Conservation (phyloP, 2,329 filamentous ascomycete genomes). For the Colletotrichum gloeosporioides region DNA sequence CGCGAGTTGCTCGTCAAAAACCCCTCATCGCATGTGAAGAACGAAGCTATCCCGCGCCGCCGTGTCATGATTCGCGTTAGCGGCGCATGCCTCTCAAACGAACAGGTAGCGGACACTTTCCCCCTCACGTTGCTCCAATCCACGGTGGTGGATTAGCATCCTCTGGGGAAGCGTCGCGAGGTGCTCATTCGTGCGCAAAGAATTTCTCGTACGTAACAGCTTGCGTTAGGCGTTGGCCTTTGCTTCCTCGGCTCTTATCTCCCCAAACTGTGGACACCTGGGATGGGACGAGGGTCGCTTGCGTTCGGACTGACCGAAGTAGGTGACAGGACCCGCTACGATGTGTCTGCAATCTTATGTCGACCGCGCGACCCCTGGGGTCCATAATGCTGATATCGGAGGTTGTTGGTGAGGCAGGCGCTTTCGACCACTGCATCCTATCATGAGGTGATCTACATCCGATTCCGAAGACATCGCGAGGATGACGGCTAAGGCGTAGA, state of each 20-base stretch:
- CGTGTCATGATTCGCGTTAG: neutral
- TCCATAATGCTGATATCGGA: neutral
- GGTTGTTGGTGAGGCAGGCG: neutral
- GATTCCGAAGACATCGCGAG: neutral
- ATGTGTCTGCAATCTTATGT: neutral
- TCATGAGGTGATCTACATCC: conserved; percentile 9
- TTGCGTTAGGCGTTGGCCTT: conserved; percentile 15
- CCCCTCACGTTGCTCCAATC: neutral
- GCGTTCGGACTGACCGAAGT: conserved; percentile 12
- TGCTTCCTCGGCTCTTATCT: conserved; percentile 21
- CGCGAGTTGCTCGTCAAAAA: neutral
- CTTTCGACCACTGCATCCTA: neutral
- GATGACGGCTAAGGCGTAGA: neutral
- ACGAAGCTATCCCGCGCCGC: neutral
- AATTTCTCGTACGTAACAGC: conserved; percentile 18
- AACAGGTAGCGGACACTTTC: neutral
- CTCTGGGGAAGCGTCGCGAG: conserved; percentile 8
- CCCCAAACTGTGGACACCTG: neutral
- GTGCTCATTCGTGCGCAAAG: conserved; percentile 2
- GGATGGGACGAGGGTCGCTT: neutral
- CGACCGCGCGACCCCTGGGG: neutral
- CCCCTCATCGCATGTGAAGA: neutral
- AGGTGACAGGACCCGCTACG: conserved; percentile 1
- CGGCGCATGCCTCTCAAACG: neutral
- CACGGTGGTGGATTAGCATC: conserved; percentile 11